Evolutionary conservation across 2,329 filamentous ascomycete species (phyloP), one percentile per base, ranked within the genome.

Genomic region (Xylariaceae sp.): DNA sequence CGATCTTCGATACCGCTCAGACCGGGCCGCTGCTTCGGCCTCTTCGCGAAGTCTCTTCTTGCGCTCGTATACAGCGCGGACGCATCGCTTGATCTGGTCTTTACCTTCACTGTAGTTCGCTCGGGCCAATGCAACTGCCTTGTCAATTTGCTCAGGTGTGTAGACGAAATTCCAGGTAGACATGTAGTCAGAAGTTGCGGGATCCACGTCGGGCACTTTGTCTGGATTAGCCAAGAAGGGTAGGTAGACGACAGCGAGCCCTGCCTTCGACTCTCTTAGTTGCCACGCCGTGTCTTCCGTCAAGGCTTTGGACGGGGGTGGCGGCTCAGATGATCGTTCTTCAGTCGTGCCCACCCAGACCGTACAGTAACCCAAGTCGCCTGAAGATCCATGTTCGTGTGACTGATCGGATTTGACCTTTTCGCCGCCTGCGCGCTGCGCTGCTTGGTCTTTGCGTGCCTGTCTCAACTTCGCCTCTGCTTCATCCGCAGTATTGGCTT

Each of bases 91-190:
- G 17, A 94, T 89, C 70, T 89, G 84, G 51, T 89, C 88, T 45
- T 82, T 82, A 1, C 93, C 91, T 67, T 96, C 90, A 6, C 82
- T 78, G 61, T 90, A 99, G 70, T 99, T 99, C 11, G 90, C 90
- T 50, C 84, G 80, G 1, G 94, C 92, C 28, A 99, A 79, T 5
- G 81, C 78, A 2, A 96, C 87, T 0, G 96, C 90, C 22, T 83
- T 82, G 61, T 97, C 92, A 47, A 99, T 85, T 69, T 99, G 87
- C 51, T 94, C 86, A 0, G 91, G 87, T 2, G 89, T 95, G 69
- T 97, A 99, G 31, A 97, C 86, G 67, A 97, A 97, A 67, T 99
- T 99, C 94, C 94, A 99, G 0, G 94, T 99, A 60, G 85, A 90
- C 75, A 97, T 84, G 71, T 91, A 97, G 54, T 96, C 90, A 48